Conservation (phyloP, 441 rosid genomes). For the Corymbia citriodora region DNA sequence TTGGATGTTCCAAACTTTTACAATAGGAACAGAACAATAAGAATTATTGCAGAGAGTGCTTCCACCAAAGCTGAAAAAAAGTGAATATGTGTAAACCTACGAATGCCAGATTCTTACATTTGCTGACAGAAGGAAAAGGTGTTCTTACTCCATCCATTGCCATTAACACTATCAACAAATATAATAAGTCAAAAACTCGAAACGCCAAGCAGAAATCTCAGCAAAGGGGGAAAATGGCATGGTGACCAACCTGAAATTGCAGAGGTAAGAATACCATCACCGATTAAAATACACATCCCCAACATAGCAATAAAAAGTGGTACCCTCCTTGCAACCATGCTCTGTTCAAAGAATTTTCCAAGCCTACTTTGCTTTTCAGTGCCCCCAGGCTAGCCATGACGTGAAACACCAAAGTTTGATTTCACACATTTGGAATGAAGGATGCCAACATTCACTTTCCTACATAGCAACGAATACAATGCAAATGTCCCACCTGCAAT, state of each 20-base stretch:
- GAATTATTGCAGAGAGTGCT: constrained; percentile 47
- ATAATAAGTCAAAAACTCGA: not conserved
- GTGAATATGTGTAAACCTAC: not conserved
- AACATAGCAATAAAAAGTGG: constrained; percentile 58
- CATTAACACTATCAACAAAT: constrained; percentile 38
- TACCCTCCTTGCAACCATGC: constrained; percentile 44
- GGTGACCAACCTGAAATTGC: constrained; percentile 53
- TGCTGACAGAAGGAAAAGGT: constrained; percentile 50
- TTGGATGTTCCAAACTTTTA: constrained; percentile 59
- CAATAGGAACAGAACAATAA: constrained; percentile 42
- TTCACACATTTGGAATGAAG: constrained; percentile 27
- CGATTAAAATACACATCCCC: constrained; percentile 66
- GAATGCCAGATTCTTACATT: constrained; percentile 31
- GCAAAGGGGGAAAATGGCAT: not conserved
- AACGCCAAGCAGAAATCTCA: not conserved
- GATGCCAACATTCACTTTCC: constrained; percentile 47
- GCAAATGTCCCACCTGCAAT: constrained; percentile 71
- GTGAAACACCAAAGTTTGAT: constrained; percentile 9
- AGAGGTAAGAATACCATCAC: constrained; percentile 64
- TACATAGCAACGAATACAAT: constrained; percentile 51
- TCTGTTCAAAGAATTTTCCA: constrained; percentile 47
- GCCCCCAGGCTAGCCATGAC: constrained; percentile 11
- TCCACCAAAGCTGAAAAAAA: constrained; percentile 44
- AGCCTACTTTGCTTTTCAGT: constrained; percentile 33
- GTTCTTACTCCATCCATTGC: constrained; percentile 65